Base-by-base conservation (phyloP, 805 yeast genomes). In the Kodamaea kaohsiungensis region DNA sequence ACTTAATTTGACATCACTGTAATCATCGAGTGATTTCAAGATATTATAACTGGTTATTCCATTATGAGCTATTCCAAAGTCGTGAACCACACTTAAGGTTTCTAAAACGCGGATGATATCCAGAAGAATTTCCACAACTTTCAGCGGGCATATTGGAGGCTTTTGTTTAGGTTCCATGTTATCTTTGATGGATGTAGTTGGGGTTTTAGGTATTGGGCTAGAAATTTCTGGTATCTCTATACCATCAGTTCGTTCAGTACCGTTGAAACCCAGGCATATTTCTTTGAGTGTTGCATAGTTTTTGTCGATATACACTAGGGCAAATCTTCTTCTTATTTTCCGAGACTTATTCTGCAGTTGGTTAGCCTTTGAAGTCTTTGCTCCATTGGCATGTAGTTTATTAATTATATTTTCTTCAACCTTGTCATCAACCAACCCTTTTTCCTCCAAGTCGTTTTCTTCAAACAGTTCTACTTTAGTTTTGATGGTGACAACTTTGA, bases 21-120 rank as follows among this genome's bases (percentile, higher is more conserved):
- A 9, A 19, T 49, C 65, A n/a, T 65, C 62, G 7, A 64, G 68
- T 39, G 73, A 65, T n/a, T 76, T 64, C 16, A 77, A 60, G 1
- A 81, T 68, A 30, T 69, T 65, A n/a, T 65, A 61, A 3, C 77
- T 61, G 1, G 78, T 73, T 27, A 81, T 61, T 0, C 83, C 80
- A 55, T 81, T 80, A 59, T 79, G 83, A 3, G 79, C 78, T 35
- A 80, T 61, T 1, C 81, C 79, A 37, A 64, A 58, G 13, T 68
- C 65, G 57, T 81, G 84, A 2, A 78, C 62, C 17, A 75, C 47
- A 1, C 61, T 55, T n/a, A 71, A 52, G 0, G 65, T 61, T 16
- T 61, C 58, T 18, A 67, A 52, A 3, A 66, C 64, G n/a, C 53
- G 55, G 1, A 68, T 53, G 9, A 70, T 59, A 46, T 70, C 71